Percentiles rank a stretch among this genome's conserved stretches.
Conservation (phyloP, 1,284 basidiomycete genomes). For the Peniophora sp. region DNA sequence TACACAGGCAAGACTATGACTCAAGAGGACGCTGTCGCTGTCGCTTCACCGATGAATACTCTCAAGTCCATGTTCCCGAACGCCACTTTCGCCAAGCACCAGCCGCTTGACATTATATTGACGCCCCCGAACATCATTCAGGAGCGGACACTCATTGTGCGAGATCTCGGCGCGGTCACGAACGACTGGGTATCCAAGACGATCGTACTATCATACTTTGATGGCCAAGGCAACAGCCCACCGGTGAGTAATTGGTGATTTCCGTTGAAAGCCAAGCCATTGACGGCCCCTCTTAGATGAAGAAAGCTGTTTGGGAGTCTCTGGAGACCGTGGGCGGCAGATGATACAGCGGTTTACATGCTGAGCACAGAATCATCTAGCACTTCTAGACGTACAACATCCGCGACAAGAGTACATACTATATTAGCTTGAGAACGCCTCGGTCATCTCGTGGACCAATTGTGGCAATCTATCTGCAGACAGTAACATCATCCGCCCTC, state of each 20-base stretch:
- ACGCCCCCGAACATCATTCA: constrained; percentile 42
- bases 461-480: constrained; percentile 32
- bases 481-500: constrained; percentile 72
- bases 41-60: constrained; percentile 58
- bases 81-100: constrained; percentile 54
- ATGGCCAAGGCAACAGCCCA: constrained; percentile 61
- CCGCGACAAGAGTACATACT: background rate
- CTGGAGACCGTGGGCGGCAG: background rate
- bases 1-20: constrained; percentile 45
- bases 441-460: constrained; percentile 25
- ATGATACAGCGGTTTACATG: background rate
- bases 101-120: constrained; percentile 61
- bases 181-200: constrained; percentile 68
- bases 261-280: background rate
- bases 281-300: background rate
- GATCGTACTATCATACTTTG: constrained; percentile 69
- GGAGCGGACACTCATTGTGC: constrained; percentile 54
- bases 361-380: background rate
- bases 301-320: background rate
- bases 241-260: constrained; percentile 38
- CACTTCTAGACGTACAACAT: background rate
- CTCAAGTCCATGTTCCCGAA: constrained; percentile 73
- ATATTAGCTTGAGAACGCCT: constrained; percentile 18
- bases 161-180: constrained; percentile 64
- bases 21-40: constrained; percentile 45